Conservation (phyloP, 768 basidiomycete genomes). For the Melanogaster broomeanus region DNA sequence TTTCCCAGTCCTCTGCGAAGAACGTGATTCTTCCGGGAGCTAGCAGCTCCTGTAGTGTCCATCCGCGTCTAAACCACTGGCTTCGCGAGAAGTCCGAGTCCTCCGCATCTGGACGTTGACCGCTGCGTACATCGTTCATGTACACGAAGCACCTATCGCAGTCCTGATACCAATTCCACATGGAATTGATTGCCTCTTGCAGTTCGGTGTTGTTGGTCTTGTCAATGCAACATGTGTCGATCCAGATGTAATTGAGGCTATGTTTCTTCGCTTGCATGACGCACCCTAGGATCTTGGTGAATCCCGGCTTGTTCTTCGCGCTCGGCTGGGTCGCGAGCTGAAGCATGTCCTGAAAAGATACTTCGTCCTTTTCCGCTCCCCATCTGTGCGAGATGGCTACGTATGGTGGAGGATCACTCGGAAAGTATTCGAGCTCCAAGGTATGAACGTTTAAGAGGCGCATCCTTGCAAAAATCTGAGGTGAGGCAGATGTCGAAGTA, state of each 20-base stretch:
- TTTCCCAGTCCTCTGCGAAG: conserved; percentile 10
- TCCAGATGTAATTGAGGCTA: background rate
- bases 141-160: conserved; percentile 1
- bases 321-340: background rate
- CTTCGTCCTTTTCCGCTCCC: background rate
- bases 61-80: conserved; percentile 9
- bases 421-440: background rate
- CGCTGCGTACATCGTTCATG: conserved; percentile 2
- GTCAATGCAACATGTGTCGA: conserved; percentile 10
- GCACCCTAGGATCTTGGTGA: background rate
- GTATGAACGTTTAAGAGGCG: background rate
- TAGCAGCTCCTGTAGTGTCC: conserved; percentile 7
- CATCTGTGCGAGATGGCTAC: conserved; percentile 4
- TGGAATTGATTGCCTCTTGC: conserved; percentile 6
- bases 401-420: background rate
- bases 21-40: conserved; percentile 12
- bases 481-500: no score
- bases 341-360: conserved; percentile 7
- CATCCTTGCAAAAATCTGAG: background rate
- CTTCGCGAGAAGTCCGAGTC: conserved; percentile 4
- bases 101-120: background rate
- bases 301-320: conserved; percentile 3
- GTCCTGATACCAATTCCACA: conserved; percentile 6
- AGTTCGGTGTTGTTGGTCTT: conserved; percentile 3
- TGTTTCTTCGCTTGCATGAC: background rate